phyloP scores from a whole-genome alignment of 116 monocot species.

The Trichopus zeylanicus region DNA sequence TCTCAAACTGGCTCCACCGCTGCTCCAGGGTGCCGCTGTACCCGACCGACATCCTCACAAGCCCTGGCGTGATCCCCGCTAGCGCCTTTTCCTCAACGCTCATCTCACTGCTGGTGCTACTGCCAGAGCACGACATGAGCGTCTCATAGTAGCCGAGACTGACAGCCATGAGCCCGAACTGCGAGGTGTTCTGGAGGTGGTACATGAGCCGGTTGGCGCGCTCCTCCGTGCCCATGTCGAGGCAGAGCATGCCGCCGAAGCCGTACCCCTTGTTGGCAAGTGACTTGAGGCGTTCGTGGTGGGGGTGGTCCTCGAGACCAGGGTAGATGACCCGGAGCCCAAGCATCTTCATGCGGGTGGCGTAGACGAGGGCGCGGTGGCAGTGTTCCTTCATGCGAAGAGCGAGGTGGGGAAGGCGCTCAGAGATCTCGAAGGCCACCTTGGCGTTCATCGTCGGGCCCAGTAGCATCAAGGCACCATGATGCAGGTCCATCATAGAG shows the following conservation, averaged over 20 bases:
- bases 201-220: conserved; percentile 82
- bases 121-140: conserved; percentile 96
- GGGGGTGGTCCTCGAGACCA: conserved; percentile 72
- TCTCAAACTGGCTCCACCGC: conserved; percentile 90
- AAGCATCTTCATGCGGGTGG: conserved; percentile 51
- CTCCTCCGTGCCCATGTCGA: conserved; percentile 94
- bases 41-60: conserved; percentile 88
- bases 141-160: conserved; percentile 97
- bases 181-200: conserved; percentile 85
- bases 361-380: conserved; percentile 48
- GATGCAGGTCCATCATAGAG: conserved; percentile 91
- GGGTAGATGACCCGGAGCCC: conserved; percentile 90
- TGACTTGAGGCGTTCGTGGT: conserved; percentile 59
- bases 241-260: conserved; percentile 86
- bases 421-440: conserved; percentile 88
- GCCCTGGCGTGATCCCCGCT: conserved; percentile 79
- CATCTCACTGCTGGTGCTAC: conserved; percentile 94
- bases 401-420: conserved; percentile 80
- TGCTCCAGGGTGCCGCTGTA: conserved; percentile 87
- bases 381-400: conserved; percentile 95
- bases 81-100: conserved; percentile 45
- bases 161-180: conserved; percentile 97
- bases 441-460: conserved; percentile 98
- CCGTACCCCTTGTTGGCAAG: conserved; percentile 80
- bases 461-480: conserved; percentile 77